Conservation (phyloP, 495 filamentous ascomycete species). For the Clohesyomyces aquaticus region DNA sequence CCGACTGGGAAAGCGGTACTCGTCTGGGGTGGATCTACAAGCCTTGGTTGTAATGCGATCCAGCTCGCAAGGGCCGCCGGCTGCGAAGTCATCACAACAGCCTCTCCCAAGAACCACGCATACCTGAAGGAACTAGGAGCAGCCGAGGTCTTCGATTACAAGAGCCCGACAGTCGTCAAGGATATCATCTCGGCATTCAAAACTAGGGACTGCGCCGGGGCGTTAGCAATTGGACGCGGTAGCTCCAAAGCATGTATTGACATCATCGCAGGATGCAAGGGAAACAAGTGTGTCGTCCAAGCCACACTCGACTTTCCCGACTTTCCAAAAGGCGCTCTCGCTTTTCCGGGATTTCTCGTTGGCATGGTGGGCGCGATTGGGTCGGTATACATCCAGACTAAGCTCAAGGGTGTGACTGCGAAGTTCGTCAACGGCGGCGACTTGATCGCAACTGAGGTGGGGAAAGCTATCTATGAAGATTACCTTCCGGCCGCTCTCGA, state of each 20-base stretch:
- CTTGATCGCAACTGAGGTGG: constrained; percentile 40
- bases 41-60: constrained; percentile 41
- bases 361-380: not conserved
- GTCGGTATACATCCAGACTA: not conserved
- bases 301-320: constrained; percentile 4
- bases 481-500: constrained; percentile 41
- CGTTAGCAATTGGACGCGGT: constrained; percentile 22
- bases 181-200: constrained; percentile 41
- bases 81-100: constrained; percentile 38
- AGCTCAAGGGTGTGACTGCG: constrained; percentile 3
- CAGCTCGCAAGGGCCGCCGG: constrained; percentile 40
- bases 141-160: constrained; percentile 37
- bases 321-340: not conserved
- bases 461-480: constrained; percentile 40
- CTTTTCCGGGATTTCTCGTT: not conserved
- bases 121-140: constrained; percentile 37
- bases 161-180: constrained; percentile 33
- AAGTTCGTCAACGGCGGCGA: constrained; percentile 16
- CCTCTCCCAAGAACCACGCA: constrained; percentile 30
- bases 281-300: constrained; percentile 21
- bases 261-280: constrained; percentile 12
- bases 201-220: constrained; percentile 39
- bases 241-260: constrained; percentile 15
- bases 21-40: constrained; percentile 42
- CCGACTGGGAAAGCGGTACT: constrained; percentile 29